Percentiles rank a stretch among this genome's conserved stretches.
Evolutionary conservation across 2,329 filamentous ascomycete genomes (phyloP).

Genomic region (Ophiostoma montium): DNA sequence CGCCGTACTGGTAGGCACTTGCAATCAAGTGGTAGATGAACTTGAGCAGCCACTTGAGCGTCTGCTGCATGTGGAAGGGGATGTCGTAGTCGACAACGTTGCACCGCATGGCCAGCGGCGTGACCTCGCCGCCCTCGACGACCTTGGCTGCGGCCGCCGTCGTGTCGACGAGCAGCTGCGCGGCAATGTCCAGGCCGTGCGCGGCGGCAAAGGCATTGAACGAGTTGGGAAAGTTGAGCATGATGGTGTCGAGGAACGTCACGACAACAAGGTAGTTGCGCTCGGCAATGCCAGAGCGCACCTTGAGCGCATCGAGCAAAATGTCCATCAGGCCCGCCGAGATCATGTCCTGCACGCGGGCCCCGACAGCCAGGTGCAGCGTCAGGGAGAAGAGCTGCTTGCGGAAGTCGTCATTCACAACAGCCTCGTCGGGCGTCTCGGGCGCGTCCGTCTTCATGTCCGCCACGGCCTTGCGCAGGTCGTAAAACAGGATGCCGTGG

Average conservation of each 20-base stretch:
- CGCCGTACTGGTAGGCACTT: constrained; percentile 49
- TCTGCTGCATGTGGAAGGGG: constrained; percentile 85
- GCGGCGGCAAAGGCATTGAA: constrained; percentile 71
- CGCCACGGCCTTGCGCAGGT: constrained; percentile 78
- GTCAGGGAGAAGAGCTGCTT: constrained; percentile 81
- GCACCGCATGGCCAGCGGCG: constrained; percentile 55
- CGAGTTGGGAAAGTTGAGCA: constrained; percentile 73
- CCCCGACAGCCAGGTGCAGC: constrained; percentile 61
- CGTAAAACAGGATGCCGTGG: constrained; percentile 85
- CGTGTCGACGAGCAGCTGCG: constrained; percentile 71
- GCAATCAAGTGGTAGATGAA: constrained; percentile 93
- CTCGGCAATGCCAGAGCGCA: constrained; percentile 69
- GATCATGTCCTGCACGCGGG: constrained; percentile 68
- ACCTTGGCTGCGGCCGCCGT: constrained; percentile 55
- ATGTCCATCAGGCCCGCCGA: constrained; percentile 81
- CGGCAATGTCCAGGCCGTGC: constrained; percentile 77
- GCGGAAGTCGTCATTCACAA: constrained; percentile 75
- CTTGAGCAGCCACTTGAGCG: constrained; percentile 84
- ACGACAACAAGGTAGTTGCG: constrained; percentile 74
- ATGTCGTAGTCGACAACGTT: constrained; percentile 85
- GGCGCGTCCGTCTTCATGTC: constrained; percentile 50
- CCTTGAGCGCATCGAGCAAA: constrained; percentile 72
- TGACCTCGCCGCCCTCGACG: constrained; percentile 55
- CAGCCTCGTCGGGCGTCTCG: constrained; percentile 44
- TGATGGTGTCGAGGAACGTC: constrained; percentile 74